Percentiles rank a stretch among this genome's conserved stretches.
These are phyloP conservation scores for Apophysomyces ossiformis DNA, from an alignment of 371 early-diverging fungal species.

Conservation along the genomic window DNA sequence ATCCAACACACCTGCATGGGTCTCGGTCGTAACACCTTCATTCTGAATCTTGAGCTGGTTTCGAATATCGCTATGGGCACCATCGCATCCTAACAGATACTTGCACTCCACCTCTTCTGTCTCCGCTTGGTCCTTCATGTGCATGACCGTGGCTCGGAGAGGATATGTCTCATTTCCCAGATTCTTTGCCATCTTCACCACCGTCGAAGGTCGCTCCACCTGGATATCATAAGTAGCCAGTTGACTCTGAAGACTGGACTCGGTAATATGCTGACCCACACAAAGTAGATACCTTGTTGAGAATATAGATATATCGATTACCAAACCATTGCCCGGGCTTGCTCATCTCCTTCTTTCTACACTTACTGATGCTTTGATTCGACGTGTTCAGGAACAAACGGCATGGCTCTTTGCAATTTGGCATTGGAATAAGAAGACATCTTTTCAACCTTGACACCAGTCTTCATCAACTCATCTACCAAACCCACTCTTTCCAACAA, in stretches of 20 bases:
- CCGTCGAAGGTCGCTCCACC: constrained; percentile 50
- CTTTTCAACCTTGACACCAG: constrained; percentile 49
- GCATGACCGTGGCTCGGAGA: constrained; percentile 41
- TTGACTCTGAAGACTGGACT: constrained; percentile 39
- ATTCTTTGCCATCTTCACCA: constrained; percentile 15
- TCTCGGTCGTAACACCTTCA: constrained; percentile 49
- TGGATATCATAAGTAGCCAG: constrained; percentile 38
- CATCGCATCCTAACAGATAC: constrained; percentile 50
- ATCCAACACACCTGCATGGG: constrained; percentile 50
- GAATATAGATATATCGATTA: too few relatives aligned
- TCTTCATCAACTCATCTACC: constrained; percentile 35
- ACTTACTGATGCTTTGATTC: constrained; percentile 53
- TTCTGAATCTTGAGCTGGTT: constrained; percentile 38
- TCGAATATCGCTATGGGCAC: constrained; percentile 50
- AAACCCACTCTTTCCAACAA: constrained; percentile 41
- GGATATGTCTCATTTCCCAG: constrained; percentile 26
- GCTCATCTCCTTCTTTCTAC: background rate
- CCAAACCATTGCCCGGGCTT: too few relatives aligned
- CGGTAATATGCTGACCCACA: constrained; percentile 55
- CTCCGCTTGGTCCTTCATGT: constrained; percentile 33
- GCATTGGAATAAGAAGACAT: constrained; percentile 45
- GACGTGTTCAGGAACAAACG: constrained; percentile 48
- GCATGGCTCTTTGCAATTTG: constrained; percentile 32
- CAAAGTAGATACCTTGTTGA: constrained; percentile 39
- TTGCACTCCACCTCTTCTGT: constrained; percentile 46